Base-by-base conservation (phyloP, 1,284 basidiomycete genomes). In the Naganishia liquefaciens region DNA sequence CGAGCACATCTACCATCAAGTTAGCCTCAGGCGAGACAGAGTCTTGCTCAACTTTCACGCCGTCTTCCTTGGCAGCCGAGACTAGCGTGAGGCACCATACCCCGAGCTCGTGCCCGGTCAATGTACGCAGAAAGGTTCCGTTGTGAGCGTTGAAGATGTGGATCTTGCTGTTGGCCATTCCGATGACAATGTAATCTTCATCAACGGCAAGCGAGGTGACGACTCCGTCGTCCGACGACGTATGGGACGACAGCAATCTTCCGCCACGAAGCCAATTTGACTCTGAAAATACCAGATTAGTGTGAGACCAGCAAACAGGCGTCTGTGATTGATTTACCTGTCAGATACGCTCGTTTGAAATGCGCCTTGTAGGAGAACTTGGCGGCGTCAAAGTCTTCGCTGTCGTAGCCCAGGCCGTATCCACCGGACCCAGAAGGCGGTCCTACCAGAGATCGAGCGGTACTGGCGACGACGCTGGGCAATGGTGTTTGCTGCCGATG, bases 11-110 rank as follows among this genome's bases (percentile, higher is more conserved):
- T 19, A 17, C 19, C 43, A 19, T 2, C 23, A 7, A 19, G 9
- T 11, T 10, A 5, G 19, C 43, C 47, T 49, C 21, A 2, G 25
- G 21, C 30, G 28, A 21, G 28, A 33, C 33, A 21, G 19, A 50
- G 49, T 53, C 62, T 23, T 54, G 55, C 10, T 52, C 64, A 43
- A 49, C 19, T 3, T 23, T 52, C 42, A 51, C 19, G 28, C 27
- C 30, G 10, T 33, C n/a, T 3, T 39, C 30, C 51, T 53, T 53
- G 17, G 46, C 21, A 46, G 28, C 57, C 46, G 74, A 74, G 21
- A 84, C 86, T 42, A 98, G 82, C 55, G 88, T 86, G 11, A 98
- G 84, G 17, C 90, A 89, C 95, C 95, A 98, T 0, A 98, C 93
- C 11, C 95, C 95, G 10, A 84, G 82, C 21, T 89, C 87, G 77